Percentiles rank a stretch among this genome's conserved stretches.
phyloP scores from a whole-genome alignment of 805 yeast genomes.

The Brettanomyces nanus region DNA sequence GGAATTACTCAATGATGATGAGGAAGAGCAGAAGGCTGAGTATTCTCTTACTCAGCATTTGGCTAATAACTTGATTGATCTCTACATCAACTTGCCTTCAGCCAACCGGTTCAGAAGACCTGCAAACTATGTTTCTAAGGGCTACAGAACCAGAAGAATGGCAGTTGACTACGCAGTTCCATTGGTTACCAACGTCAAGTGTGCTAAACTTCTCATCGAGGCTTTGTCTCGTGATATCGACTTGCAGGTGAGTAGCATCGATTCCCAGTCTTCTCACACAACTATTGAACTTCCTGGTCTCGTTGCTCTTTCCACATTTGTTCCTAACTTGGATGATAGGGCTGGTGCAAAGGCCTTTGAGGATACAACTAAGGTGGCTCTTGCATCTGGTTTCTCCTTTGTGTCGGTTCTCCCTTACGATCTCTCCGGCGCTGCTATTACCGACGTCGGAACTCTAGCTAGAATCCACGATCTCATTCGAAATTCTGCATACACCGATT shows the following conservation, averaged over 20 bases:
- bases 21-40: constrained; percentile 79
- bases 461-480: constrained; percentile 48
- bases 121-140: constrained; percentile 94
- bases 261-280: constrained; percentile 85
- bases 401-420: constrained; percentile 73
- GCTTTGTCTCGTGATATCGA: constrained; percentile 70
- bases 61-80: constrained; percentile 92
- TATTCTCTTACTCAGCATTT: constrained; percentile 93
- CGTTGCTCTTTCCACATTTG: constrained; percentile 71
- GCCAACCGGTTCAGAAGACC: constrained; percentile 97
- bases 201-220: constrained; percentile 92
- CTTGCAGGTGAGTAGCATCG: constrained; percentile 68
- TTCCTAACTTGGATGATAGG: constrained; percentile 52
- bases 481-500: constrained; percentile 72
- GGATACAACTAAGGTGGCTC: constrained; percentile 58
- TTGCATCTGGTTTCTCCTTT: constrained; percentile 85
- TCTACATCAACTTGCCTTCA: constrained; percentile 95
- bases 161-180: constrained; percentile 99
- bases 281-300: constrained; percentile 82
- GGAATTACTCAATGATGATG: constrained; percentile 70
- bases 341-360: constrained; percentile 50
- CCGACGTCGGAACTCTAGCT: constrained; percentile 56
- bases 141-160: constrained; percentile 98
- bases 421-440: constrained; percentile 50
- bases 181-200: constrained; percentile 92